Evolutionary conservation across 2,329 filamentous ascomycete genomes (phyloP), one percentile per base, ranked within the genome.

Genomic region (Aspergillus oerlinghausenensis): DNA sequence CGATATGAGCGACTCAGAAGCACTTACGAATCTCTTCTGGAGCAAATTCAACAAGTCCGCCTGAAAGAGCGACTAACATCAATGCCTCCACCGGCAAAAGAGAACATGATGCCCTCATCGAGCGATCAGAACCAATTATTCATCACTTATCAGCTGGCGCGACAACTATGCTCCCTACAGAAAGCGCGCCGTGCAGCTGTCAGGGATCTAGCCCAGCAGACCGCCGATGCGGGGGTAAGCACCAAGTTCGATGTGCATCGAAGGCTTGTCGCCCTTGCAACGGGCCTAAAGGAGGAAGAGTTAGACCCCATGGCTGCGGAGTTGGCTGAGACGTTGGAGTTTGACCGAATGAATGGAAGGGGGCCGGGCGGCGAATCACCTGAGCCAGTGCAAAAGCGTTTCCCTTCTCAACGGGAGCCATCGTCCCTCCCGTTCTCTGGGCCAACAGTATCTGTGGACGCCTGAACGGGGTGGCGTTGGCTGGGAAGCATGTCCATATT

Each of bases 251-350:
- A 77, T 52, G 76, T 78, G 59, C 76, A 79, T 60, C 73, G 77
- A 48, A 78, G 74, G 59, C 68, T 79, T 4, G 77, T 79, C 17
- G 70, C 76, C 50, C 70, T 79, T 49, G 77, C 77, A 11, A 79
- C 77, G 0, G 76, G 76, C 0, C 64, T 79, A 21, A 76, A 75
- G 56, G 77, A 79, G 60, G 76, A 79, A 51, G 76, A 79, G 21
- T 66, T 79, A 9, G 77, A 79, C 55, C 74, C 71, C 2, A 78
- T 79, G 76, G 73, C 75, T 7, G 74, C 70, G 29, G 77, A 79
- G 59, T 61, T 79, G 55, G 72, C 76, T 6, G 75, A 77, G 57
- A 76, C 74, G 17, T 63, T 79, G 45, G 75, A 78, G 56, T 77
- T 77, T 55, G 73, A 76, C 54, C 69, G 74, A 43, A 68, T 71